These are phyloP conservation scores for Dichomitus squalens DNA, from an alignment of 1,284 basidiomycete species.

Conservation along the genomic window DNA sequence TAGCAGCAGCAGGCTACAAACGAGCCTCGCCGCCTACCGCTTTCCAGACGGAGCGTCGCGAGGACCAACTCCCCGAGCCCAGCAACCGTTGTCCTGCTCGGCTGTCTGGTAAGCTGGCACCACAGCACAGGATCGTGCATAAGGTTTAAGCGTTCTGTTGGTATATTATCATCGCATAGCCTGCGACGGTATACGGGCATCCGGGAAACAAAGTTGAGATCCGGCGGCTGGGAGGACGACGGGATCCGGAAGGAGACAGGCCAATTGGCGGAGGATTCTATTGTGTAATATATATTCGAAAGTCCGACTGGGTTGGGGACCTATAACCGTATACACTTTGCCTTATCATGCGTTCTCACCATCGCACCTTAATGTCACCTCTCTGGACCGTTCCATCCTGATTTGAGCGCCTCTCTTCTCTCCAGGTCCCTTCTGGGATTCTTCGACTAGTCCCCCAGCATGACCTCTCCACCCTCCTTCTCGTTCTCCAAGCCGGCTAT, in stretches of 20 bases:
- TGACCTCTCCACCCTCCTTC: constrained; percentile 25
- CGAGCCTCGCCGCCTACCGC: not conserved
- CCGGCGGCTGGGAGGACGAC: not conserved
- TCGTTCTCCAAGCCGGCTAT: constrained; percentile 39
- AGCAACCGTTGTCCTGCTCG: not conserved
- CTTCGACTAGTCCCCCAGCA: constrained; percentile 23
- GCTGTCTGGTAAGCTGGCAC: not conserved
- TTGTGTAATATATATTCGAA: constrained; percentile 23
- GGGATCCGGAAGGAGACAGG: not conserved
- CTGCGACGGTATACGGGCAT: not conserved
- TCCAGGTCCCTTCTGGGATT: constrained; percentile 24
- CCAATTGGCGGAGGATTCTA: not conserved
- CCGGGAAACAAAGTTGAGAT: not conserved
- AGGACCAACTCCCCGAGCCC: not conserved
- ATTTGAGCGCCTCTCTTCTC: constrained; percentile 23
- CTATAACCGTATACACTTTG: constrained; percentile 33
- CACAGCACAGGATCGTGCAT: not conserved
- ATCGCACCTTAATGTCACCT: constrained; percentile 22
- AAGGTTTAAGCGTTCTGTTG: not conserved
- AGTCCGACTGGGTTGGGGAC: constrained; percentile 32
- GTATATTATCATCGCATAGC: not conserved
- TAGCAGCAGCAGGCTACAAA: not conserved
- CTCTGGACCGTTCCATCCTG: constrained; percentile 26
- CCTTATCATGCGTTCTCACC: constrained; percentile 34
- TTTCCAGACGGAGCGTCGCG: not conserved